Evolutionary conservation across 1,284 basidiomycete genomes (phyloP).

Genomic region (Xerocomus cyaneibrunnescens): DNA sequence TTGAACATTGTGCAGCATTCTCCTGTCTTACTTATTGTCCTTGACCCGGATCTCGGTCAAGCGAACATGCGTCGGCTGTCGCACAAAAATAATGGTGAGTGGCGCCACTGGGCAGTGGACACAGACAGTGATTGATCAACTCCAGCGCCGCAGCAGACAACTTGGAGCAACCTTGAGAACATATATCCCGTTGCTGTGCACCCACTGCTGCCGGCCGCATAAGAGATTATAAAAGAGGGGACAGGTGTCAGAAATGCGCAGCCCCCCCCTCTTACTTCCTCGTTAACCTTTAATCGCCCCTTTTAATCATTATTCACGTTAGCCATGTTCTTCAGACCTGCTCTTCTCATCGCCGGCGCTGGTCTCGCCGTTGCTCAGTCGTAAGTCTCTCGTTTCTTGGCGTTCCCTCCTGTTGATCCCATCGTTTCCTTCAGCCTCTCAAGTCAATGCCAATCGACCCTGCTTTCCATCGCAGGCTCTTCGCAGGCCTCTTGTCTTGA

Average conservation of each 20-base stretch:
- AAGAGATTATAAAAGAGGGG: constrained; percentile 17
- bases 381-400: constrained; percentile 33
- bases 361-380: constrained; percentile 46
- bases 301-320: background rate
- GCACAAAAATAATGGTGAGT: too few relatives aligned
- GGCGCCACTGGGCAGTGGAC: too few relatives aligned
- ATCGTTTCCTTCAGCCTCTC: constrained; percentile 8
- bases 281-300: background rate
- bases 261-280: background rate
- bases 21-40: too few relatives aligned
- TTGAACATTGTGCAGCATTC: too few relatives aligned
- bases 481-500: constrained; percentile 55
- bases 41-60: too few relatives aligned
- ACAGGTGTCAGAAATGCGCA: constrained; percentile 11
- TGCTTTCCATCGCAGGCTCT: constrained; percentile 44
- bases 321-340: constrained; percentile 30
- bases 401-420: constrained; percentile 14
- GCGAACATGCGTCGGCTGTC: too few relatives aligned
- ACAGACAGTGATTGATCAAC: too few relatives aligned
- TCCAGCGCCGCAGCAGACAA: too few relatives aligned
- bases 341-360: constrained; percentile 38
- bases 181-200: background rate
- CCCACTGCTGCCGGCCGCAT: background rate
- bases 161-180: too few relatives aligned
- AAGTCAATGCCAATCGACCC: constrained; percentile 35